Conservation (phyloP, 805 yeast genomes). For the Danielia oregonensis region DNA sequence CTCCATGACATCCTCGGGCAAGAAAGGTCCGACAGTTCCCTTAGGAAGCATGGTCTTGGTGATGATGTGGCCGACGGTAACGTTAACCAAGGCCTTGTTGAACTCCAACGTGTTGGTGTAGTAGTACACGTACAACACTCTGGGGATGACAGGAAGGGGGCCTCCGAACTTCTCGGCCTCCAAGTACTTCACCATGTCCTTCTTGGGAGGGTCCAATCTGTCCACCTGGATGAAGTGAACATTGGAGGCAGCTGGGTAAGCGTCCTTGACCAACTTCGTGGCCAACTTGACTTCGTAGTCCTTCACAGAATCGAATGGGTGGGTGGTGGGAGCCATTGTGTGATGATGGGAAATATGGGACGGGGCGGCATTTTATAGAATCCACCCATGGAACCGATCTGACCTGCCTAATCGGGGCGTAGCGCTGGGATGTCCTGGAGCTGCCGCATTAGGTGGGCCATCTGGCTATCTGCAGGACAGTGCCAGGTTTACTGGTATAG, state of each 20-base stretch:
- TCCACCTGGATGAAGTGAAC: conserved; percentile 68
- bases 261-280: conserved; percentile 57
- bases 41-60: conserved; percentile 52
- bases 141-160: conserved; percentile 56
- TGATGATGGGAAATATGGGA: not conserved
- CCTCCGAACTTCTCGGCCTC: conserved; percentile 56
- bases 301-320: conserved; percentile 58
- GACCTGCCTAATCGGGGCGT: conserved; percentile 9
- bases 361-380: not conserved
- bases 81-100: conserved; percentile 71
- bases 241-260: conserved; percentile 46
- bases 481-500: not conserved
- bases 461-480: too few species aligned
- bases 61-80: conserved; percentile 57
- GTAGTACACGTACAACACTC: conserved; percentile 68
- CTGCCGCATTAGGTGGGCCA: conserved; percentile 1
- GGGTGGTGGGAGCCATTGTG: conserved; percentile 21
- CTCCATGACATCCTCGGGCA: conserved; percentile 58
- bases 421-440: conserved; percentile 2
- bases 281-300: conserved; percentile 58
- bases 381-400: too few species aligned
- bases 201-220: conserved; percentile 75
- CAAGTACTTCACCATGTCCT: conserved; percentile 61
- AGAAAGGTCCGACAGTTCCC: conserved; percentile 68
- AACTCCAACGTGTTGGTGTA: conserved; percentile 51